Evolutionary conservation across 1,284 basidiomycete genomes (phyloP).

Genomic region (Wallemia mellicola): DNA sequence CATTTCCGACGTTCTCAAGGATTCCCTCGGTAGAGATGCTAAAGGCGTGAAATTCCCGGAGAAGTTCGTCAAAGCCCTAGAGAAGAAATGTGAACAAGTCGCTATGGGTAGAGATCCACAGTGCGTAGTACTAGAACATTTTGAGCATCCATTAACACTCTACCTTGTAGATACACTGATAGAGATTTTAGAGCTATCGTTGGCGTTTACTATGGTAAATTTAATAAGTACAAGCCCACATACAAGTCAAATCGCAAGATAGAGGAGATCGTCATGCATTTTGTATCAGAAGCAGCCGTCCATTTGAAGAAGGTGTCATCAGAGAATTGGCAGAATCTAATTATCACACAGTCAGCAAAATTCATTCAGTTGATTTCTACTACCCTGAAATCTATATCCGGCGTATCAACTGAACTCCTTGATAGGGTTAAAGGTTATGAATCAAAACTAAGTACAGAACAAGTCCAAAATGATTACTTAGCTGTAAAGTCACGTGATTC

Average conservation of each 20-base stretch:
- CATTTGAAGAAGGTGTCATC: conserved; percentile 50
- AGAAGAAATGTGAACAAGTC: conserved; percentile 56
- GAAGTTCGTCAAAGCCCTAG: conserved; percentile 59
- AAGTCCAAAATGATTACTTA: too few species aligned
- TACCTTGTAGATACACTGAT: conserved; percentile 38
- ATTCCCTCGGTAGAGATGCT: conserved; percentile 26
- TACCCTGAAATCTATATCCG: conserved; percentile 34
- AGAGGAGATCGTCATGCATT: conserved; percentile 84
- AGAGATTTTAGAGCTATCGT: conserved; percentile 58
- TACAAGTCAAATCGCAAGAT: conserved; percentile 90
- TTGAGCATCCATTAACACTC: background rate
- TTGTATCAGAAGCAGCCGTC: conserved; percentile 61
- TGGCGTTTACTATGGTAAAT: conserved; percentile 66
- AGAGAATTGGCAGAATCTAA: conserved; percentile 70
- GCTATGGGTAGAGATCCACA: conserved; percentile 64
- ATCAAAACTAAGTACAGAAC: conserved; percentile 33
- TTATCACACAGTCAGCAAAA: conserved; percentile 62
- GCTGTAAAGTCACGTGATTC: conserved; percentile 10
- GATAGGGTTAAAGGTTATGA: conserved; percentile 53
- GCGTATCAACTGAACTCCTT: conserved; percentile 52
- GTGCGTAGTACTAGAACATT: conserved; percentile 22
- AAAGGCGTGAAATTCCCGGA: conserved; percentile 75
- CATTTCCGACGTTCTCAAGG: conserved; percentile 52
- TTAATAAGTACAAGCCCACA: conserved; percentile 33
- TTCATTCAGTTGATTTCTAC: conserved; percentile 66